Evolutionary conservation across 176 grass and related monocot species (phyloP), one percentile per base, ranked within the genome.

Genomic region (Hordeum vulgare): DNA sequence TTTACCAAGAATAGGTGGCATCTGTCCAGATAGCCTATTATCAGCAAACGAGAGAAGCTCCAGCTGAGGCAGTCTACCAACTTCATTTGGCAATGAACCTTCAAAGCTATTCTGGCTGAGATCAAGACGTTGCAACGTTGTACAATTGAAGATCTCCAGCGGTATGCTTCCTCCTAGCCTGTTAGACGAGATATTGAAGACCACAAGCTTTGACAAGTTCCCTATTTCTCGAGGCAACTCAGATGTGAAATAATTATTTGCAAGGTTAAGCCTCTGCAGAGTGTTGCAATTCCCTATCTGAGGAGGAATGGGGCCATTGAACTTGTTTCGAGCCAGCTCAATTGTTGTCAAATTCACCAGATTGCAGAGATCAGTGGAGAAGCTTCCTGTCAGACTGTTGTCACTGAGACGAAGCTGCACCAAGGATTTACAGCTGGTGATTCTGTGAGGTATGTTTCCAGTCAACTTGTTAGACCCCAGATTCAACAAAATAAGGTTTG

Each of bases 171-270:
- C 93, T 76, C 76, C 78, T 21, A 99, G 65, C 86, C 81, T 89
- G 77, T 99, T 99, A 75, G 85, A 96, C 62, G 97, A 99, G 70
- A 96, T 96, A 75, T 99, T 99, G 74, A 99, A 99, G 81, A 99
- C 84, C 41, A 99, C 97, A 0, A 99, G 85, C 84, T 81, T 91
- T 39, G 88, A 94, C 42, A 99, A 64, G 44, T 84, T 83, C 81
- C 93, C 93, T 61, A 99, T 96, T 88, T 99, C 91, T 58, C 24
- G 40, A 13, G 97, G 97, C 71, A 99, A 90, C 57, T 99, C 82
- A 40, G 91, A 86, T 3, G 91, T 88, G 87, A 99, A 99, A 82
- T 90, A 99, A 58, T 99, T 99, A 60, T 94, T 96, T 61, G 91
- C 84, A 83, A 99, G 82, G 75, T 90, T 82, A 24, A 99, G 85